Base-by-base conservation (phyloP, 1,284 basidiomycete species). In the Fistulinella staudtii region DNA sequence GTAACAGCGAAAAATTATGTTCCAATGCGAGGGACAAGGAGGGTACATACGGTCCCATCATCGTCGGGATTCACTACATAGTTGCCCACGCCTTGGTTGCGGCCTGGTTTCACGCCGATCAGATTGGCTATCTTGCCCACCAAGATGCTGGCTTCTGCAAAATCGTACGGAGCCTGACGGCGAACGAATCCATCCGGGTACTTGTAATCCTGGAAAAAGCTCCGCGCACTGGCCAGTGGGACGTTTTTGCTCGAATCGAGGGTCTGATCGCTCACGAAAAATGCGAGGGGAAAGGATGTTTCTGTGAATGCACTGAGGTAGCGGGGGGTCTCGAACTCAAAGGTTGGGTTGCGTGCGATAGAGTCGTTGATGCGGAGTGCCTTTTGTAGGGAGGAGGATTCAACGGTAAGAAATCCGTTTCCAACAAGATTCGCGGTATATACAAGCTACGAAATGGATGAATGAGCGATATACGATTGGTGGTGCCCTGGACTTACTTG, bases 261-360 rank as follows among this genome's bases (percentile, higher is more conserved):
- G 1, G 53, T 63, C 41, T 63, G 60, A 39, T 61, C 53, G 42
- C 48, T 61, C 18, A 48, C 48, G 30, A 64, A 63, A 39, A 64
- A 63, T 3, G 55, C 57, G 7, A 64, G 45, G 1, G 58, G 60
- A 11, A 64, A 59, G 0, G 39, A 46, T 5, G 58, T 44, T 38
- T 60, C 61, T 6, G 47, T 47, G 14, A 63, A 55, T 3, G 53
- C 55, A 0, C 46, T 46, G 1, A 49, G 8, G 33, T 5, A 61
- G 7, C 61, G 55, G 0, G 55, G 57, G 10, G 47, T 42, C 1
- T 47, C 55, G 10, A 60, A 59, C 23, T 6, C 45, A 28, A 64
- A 60, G 0, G 50, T 61, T 0, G 58, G 61, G 22, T 64, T 63
- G 24, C 39, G 45, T 1, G 55, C 60, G 8, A 62, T 56, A 25